Percentiles rank a stretch among this genome's conserved stretches.
These are phyloP conservation scores for Umbelopsis ramanniana DNA, from an alignment of 192 early-diverging fungal species.

Conservation along the genomic window DNA sequence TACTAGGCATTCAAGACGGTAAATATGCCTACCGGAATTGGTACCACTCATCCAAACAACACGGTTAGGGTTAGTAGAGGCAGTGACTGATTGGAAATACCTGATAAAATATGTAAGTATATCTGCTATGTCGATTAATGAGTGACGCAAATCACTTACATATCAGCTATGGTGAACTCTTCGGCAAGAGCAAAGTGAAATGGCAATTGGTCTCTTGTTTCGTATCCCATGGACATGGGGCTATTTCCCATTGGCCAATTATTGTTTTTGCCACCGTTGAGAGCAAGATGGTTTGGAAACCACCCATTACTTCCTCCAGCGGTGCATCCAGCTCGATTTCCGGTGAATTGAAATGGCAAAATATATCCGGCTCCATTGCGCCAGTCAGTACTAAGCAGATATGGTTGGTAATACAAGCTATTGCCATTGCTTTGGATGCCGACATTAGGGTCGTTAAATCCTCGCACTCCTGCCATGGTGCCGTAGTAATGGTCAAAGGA, in stretches of 20 bases:
- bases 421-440: conserved; percentile 29
- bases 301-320: conserved; percentile 30
- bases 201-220: conserved; percentile 24
- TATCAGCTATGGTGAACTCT: conserved; percentile 30
- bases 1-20: background rate
- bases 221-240: conserved; percentile 31
- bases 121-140: background rate
- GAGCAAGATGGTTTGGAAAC: conserved; percentile 21
- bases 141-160: background rate
- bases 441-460: conserved; percentile 33
- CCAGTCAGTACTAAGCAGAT: conserved; percentile 6
- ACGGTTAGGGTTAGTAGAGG: conserved; percentile 30
- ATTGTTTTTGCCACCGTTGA: conserved; percentile 24
- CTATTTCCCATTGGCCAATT: conserved; percentile 30
- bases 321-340: conserved; percentile 33
- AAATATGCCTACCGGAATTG: background rate
- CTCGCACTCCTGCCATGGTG: conserved; percentile 30
- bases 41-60: conserved; percentile 13
- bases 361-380: conserved; percentile 26
- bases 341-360: conserved; percentile 25
- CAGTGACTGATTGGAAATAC: conserved; percentile 27
- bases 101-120: background rate
- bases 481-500: conserved; percentile 36
- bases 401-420: conserved; percentile 29
- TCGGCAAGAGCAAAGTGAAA: conserved; percentile 30